phyloP scores from a whole-genome alignment of 257 asterid genomes.

The Solanum sitiens region DNA sequence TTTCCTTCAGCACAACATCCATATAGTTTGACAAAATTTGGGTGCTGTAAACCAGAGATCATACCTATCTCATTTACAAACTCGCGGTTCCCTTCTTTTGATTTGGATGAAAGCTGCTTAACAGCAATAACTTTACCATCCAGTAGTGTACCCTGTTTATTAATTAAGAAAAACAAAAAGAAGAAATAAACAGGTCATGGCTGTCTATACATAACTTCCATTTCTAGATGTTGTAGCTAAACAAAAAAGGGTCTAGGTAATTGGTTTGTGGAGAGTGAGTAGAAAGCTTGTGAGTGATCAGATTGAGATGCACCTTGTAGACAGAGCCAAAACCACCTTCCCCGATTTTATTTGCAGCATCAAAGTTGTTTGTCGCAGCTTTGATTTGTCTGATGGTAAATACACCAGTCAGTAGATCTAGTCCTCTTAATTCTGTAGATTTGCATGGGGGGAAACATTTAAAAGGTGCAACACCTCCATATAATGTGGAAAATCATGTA shows the following conservation, averaged over 20 bases:
- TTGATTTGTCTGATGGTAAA: conserved; percentile 7
- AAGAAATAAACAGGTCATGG: not conserved
- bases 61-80: conserved; percentile 5
- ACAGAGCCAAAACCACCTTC: conserved; percentile 16
- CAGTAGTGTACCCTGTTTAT: not conserved
- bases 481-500: not conserved
- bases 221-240: not conserved
- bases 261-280: not conserved
- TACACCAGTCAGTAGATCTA: conserved; percentile 1
- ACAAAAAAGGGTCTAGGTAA: not conserved
- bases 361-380: conserved; percentile 7
- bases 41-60: conserved; percentile 5
- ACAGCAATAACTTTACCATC: conserved; percentile 11
- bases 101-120: conserved; percentile 10
- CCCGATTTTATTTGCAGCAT: not conserved
- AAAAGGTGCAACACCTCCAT: not conserved
- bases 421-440: not conserved
- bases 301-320: conserved; percentile 10
- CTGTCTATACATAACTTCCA: not conserved
- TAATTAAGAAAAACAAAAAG: not conserved
- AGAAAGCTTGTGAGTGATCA: not conserved
- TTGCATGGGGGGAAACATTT: not conserved
- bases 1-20: conserved; percentile 11
- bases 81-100: conserved; percentile 9
- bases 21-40: conserved; percentile 2